Evolutionary conservation across 139 green algal species (phyloP).

Genomic region (Micromonas commoda): DNA sequence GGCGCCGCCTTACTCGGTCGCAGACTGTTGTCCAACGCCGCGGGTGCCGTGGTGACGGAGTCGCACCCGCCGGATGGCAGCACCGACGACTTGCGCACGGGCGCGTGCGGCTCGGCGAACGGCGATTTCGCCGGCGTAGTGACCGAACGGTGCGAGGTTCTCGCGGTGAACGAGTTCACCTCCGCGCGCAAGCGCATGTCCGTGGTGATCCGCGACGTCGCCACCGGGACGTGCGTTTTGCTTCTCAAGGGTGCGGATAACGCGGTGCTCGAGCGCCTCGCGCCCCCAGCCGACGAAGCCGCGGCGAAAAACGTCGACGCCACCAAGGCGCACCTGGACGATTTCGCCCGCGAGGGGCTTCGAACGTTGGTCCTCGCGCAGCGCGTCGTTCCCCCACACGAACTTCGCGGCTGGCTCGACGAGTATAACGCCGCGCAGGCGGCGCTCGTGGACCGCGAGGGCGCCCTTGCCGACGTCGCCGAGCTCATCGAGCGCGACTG

Average conservation of each 20-base stretch:
- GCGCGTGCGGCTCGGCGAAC: not conserved
- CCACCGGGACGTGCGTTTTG: constrained; percentile 61
- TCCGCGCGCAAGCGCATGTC: constrained; percentile 56
- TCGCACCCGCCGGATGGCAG: constrained; percentile 24
- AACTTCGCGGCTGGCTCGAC: constrained; percentile 43
- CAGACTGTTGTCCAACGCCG: constrained; percentile 35
- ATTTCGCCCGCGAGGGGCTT: constrained; percentile 71
- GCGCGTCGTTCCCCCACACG: constrained; percentile 22
- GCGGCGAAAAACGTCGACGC: constrained; percentile 18
- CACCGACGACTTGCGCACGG: not conserved
- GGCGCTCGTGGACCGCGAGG: constrained; percentile 51
- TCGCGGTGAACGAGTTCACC: constrained; percentile 91
- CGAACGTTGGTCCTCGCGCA: constrained; percentile 67
- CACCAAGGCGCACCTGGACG: constrained; percentile 57
- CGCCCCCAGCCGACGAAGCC: constrained; percentile 31
- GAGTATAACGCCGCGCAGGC: constrained; percentile 32
- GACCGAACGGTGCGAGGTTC: constrained; percentile 60
- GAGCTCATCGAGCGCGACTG: constrained; percentile 50
- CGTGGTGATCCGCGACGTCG: constrained; percentile 50
- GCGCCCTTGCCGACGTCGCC: constrained; percentile 50
- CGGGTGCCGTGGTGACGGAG: constrained; percentile 26
- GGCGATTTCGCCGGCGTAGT: constrained; percentile 15
- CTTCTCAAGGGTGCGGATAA: constrained; percentile 87
- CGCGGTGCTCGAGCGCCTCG: constrained; percentile 65
- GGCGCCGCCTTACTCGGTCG: constrained; percentile 59